phyloP scores from a whole-genome alignment of 2,329 filamentous ascomycete genomes.

The Pyrenophora seminiperda region DNA sequence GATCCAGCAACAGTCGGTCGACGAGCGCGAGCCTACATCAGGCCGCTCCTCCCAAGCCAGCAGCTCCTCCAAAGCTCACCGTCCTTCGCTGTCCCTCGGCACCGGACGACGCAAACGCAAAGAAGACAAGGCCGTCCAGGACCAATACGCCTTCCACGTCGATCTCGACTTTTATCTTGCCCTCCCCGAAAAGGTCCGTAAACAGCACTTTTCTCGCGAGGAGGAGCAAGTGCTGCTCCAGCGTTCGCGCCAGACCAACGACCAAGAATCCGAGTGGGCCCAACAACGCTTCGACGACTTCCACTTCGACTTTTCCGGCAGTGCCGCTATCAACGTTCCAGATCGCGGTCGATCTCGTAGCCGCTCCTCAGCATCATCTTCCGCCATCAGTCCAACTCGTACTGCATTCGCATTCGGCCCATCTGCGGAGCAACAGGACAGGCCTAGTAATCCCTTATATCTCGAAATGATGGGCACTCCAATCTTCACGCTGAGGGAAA shows the following conservation, averaged over 20 bases:
- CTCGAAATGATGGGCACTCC: constrained; percentile 35
- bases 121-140: constrained; percentile 34
- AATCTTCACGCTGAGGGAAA: constrained; percentile 23
- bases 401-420: constrained; percentile 1
- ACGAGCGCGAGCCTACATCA: constrained; percentile 26
- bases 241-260: constrained; percentile 24
- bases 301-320: constrained; percentile 33
- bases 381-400: too few species aligned
- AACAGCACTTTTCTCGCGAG: constrained; percentile 71
- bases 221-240: constrained; percentile 72
- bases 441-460: constrained; percentile 30
- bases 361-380: constrained; percentile 21
- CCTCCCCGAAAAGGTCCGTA: constrained; percentile 74
- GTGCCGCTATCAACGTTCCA: constrained; percentile 7
- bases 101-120: constrained; percentile 43
- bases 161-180: constrained; percentile 72
- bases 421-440: constrained; percentile 19
- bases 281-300: constrained; percentile 43
- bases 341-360: constrained; percentile 23
- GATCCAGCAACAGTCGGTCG: constrained; percentile 60
- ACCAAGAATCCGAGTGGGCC: constrained; percentile 22
- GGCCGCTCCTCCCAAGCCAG: constrained; percentile 32
- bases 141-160: constrained; percentile 53
- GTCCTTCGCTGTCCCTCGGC: constrained; percentile 27
- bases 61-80: constrained; percentile 26